A percentile compares a stretch with the other conserved stretches of the same genome.
These are phyloP conservation scores for Cercospora sesami DNA, from an alignment of 2,329 filamentous ascomycete species.

Conservation along the genomic window DNA sequence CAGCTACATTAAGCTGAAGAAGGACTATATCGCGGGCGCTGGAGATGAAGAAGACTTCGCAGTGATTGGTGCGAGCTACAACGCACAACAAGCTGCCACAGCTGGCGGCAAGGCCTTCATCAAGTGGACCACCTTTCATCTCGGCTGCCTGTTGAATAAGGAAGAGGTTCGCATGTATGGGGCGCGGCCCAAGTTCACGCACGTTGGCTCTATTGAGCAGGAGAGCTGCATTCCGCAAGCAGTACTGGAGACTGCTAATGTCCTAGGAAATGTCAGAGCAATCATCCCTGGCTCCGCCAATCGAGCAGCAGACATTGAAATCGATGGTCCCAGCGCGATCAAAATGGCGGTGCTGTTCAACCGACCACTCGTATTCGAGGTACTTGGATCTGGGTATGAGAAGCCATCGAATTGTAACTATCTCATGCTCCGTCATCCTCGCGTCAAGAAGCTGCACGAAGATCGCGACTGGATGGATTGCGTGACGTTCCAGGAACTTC, in stretches of 20 bases:
- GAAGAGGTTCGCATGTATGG: constrained; percentile 55
- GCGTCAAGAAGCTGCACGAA: constrained; percentile 72
- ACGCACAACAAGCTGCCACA: constrained; percentile 61
- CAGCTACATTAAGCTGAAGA: constrained; percentile 76
- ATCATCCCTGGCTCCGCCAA: constrained; percentile 33
- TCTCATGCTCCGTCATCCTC: constrained; percentile 74
- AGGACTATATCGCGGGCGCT: constrained; percentile 75
- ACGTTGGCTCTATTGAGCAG: constrained; percentile 59
- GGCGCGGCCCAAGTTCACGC: constrained; percentile 60
- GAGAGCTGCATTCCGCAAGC: constrained; percentile 49
- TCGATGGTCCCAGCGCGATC: constrained; percentile 22
- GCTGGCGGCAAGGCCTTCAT: constrained; percentile 49
- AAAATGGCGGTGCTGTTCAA: constrained; percentile 60
- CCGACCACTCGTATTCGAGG: constrained; percentile 72
- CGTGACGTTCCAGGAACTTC: constrained; percentile 68
- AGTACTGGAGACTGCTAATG: constrained; percentile 48
- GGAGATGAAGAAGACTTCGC: constrained; percentile 76
- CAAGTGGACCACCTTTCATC: constrained; percentile 75
- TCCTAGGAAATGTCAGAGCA: constrained; percentile 43
- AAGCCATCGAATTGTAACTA: constrained; percentile 68
- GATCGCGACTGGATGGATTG: constrained; percentile 71
- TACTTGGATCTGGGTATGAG: constrained; percentile 78
- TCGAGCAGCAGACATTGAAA: constrained; percentile 27
- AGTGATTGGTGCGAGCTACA: constrained; percentile 72
- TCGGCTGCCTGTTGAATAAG: constrained; percentile 74